Evolutionary conservation across 1,284 basidiomycete species (phyloP).

Genomic region (Ustilago xerochloae): DNA sequence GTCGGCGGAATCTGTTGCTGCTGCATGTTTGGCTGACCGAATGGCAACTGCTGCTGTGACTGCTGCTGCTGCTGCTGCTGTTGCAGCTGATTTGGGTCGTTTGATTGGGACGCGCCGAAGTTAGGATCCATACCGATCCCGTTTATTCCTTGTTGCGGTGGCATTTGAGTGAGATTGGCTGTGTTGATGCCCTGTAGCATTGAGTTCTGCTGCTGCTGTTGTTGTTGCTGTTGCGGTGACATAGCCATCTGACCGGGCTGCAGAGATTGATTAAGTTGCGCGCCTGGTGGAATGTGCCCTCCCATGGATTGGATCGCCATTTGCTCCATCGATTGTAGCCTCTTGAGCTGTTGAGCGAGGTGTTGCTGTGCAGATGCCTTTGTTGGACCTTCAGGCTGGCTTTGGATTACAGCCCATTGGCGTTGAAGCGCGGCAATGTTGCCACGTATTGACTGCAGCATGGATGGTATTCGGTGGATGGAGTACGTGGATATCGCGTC

Average conservation of each 20-base stretch:
- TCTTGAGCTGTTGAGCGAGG: slow-evolving; percentile 56
- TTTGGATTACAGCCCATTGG: slow-evolving; percentile 59
- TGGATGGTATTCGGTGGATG: background rate
- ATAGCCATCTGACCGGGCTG: slow-evolving; percentile 28
- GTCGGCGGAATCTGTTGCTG: slow-evolving; percentile 21
- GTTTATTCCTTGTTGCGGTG: slow-evolving; percentile 25
- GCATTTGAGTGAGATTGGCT: slow-evolving; percentile 23
- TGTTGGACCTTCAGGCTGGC: slow-evolving; percentile 56
- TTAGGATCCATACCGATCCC: slow-evolving; percentile 27
- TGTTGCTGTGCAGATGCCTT: slow-evolving; percentile 58
- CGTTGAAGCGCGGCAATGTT: slow-evolving; percentile 58
- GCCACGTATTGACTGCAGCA: slow-evolving; percentile 51
- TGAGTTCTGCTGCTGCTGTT: slow-evolving; percentile 17
- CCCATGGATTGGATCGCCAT: slow-evolving; percentile 38
- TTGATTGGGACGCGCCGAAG: slow-evolving; percentile 19
- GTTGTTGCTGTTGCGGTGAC: slow-evolving; percentile 23
- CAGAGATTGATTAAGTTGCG: slow-evolving; percentile 34
- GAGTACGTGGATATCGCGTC: slow-evolving; percentile 2
- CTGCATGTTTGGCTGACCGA: slow-evolving; percentile 29
- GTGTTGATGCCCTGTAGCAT: slow-evolving; percentile 31
- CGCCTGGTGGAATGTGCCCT: slow-evolving; percentile 40
- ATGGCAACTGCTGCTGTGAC: slow-evolving; percentile 16
- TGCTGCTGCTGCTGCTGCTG: slow-evolving; percentile 23
- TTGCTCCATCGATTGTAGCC: slow-evolving; percentile 54
- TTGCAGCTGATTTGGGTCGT: slow-evolving; percentile 13